phyloP scores from a whole-genome alignment of 495 filamentous ascomycete genomes.

The Corynascus novoguineensis region DNA sequence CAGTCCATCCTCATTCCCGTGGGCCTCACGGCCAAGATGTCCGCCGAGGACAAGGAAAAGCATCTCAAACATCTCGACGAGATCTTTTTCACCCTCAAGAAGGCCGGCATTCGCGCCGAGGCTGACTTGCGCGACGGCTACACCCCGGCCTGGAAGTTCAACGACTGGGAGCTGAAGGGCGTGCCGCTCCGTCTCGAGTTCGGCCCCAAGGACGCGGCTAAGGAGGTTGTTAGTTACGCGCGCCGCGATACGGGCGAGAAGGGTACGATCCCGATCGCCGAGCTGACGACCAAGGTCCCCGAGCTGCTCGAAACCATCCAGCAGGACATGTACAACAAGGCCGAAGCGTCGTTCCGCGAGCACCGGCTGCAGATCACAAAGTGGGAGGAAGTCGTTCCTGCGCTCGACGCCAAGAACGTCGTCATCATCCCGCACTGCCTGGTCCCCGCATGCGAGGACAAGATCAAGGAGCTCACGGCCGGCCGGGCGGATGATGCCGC shows the following conservation, averaged over 20 bases:
- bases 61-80: slow-evolving; percentile 66
- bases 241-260: slow-evolving; percentile 86
- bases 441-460: slow-evolving; percentile 77
- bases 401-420: slow-evolving; percentile 86
- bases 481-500: slow-evolving; percentile 61
- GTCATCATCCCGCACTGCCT: slow-evolving; percentile 82
- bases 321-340: slow-evolving; percentile 74
- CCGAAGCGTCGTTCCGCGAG: slow-evolving; percentile 64
- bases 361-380: slow-evolving; percentile 77
- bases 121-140: slow-evolving; percentile 78
- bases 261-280: slow-evolving; percentile 62
- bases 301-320: slow-evolving; percentile 84
- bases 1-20: slow-evolving; percentile 91
- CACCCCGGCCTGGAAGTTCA: slow-evolving; percentile 95
- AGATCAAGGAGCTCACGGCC: slow-evolving; percentile 84
- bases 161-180: slow-evolving; percentile 94
- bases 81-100: slow-evolving; percentile 58
- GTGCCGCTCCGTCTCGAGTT: slow-evolving; percentile 91
- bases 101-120: slow-evolving; percentile 61
- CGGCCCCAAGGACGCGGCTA: slow-evolving; percentile 84
- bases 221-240: slow-evolving; percentile 73
- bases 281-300: slow-evolving; percentile 66
- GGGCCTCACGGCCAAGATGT: slow-evolving; percentile 80
- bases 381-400: slow-evolving; percentile 85
- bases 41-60: slow-evolving; percentile 65